These are phyloP conservation scores for Xylariales sp. DNA, from an alignment of 2,329 filamentous ascomycete species.

Conservation along the genomic window DNA sequence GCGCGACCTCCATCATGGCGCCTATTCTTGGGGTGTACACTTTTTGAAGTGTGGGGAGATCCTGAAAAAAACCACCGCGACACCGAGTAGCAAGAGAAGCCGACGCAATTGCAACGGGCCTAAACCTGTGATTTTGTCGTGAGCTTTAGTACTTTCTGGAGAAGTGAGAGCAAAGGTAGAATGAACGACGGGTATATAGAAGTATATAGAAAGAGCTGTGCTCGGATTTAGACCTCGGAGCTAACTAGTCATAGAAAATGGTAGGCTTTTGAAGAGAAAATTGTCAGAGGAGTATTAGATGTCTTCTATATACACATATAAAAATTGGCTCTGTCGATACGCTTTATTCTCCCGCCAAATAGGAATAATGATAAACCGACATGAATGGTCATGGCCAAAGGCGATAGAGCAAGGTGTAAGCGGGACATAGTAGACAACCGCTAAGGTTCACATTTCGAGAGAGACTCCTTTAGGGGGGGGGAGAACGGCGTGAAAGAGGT, in stretches of 20 bases:
- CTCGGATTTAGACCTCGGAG: conserved; percentile 26
- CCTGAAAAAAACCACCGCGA: neutral
- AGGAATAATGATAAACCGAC: neutral
- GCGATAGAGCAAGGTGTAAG: neutral
- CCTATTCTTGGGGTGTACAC: conserved; percentile 29
- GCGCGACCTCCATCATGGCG: conserved; percentile 45
- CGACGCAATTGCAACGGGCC: conserved; percentile 2
- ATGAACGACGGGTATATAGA: neutral
- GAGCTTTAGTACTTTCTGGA: conserved; percentile 8
- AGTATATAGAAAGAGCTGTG: neutral
- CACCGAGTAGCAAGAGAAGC: neutral
- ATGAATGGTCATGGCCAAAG: neutral
- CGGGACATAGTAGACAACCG: neutral
- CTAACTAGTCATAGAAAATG: conserved; percentile 9
- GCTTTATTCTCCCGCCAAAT: neutral
- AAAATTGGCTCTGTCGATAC: neutral
- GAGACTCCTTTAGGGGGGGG: neutral
- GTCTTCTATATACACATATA: neutral
- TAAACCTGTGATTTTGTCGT: conserved; percentile 19
- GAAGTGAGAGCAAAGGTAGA: conserved; percentile 1
- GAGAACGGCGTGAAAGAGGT: conserved; percentile 1
- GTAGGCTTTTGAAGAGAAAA: neutral
- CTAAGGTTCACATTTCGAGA: neutral
- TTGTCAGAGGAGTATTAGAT: neutral
- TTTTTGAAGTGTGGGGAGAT: conserved; percentile 11